Evolutionary conservation across 192 early-diverging fungal genomes (phyloP).

Genomic region (Mortierella hygrophila): DNA sequence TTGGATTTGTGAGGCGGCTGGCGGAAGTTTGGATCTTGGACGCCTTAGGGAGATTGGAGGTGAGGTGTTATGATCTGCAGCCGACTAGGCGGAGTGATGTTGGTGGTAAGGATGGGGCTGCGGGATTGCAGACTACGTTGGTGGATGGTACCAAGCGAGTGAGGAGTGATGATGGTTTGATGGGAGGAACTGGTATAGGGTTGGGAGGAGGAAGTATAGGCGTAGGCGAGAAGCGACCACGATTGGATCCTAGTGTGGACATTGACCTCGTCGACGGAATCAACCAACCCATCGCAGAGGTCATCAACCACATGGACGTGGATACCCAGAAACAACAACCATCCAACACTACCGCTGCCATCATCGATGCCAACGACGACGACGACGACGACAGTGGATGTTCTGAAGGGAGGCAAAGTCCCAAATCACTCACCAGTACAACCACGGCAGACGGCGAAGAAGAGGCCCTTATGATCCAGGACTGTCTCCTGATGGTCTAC

Average conservation of each 20-base stretch:
- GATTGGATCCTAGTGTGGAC: background rate
- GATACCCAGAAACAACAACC: background rate
- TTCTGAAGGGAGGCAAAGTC: background rate
- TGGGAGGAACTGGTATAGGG: background rate
- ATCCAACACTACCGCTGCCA: background rate
- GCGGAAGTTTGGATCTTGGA: slow-evolving; percentile 39
- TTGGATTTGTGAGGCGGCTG: slow-evolving; percentile 29
- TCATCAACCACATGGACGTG: background rate
- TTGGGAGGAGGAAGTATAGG: background rate
- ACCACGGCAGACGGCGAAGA: background rate
- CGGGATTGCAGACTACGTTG: background rate
- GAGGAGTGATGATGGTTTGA: background rate
- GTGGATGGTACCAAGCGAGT: background rate
- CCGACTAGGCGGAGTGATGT: background rate
- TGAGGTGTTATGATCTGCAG: background rate
- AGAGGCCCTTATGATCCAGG: slow-evolving; percentile 22
- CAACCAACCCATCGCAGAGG: background rate
- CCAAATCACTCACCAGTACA: background rate
- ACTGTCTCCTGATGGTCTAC: slow-evolving; percentile 44
- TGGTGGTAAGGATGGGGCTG: background rate
- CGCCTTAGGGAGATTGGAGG: slow-evolving; percentile 3
- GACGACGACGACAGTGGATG: background rate
- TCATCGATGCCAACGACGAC: background rate
- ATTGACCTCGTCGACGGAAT: background rate
- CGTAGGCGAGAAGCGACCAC: background rate